These are phyloP conservation scores for Aureobasidium leucospermi DNA, from an alignment of 2,329 filamentous ascomycete genomes.

Conservation along the genomic window DNA sequence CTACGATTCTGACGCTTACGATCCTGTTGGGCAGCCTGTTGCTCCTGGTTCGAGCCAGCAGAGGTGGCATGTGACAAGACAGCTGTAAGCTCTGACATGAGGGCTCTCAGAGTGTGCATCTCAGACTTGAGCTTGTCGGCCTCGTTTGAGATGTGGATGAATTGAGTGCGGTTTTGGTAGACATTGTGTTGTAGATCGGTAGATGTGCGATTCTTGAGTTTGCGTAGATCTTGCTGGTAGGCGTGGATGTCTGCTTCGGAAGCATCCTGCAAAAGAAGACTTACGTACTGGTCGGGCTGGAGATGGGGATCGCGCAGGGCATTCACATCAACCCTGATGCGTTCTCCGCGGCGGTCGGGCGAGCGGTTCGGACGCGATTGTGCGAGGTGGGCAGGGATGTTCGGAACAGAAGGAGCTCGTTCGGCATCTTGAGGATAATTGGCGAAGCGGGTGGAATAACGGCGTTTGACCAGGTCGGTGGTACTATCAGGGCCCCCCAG, in stretches of 20 bases:
- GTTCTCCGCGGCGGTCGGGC: conserved; percentile 44
- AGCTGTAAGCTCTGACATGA: conserved; percentile 80
- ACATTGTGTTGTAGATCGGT: conserved; percentile 89
- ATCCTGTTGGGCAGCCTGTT: conserved; percentile 27
- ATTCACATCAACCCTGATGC: conserved; percentile 66
- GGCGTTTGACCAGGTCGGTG: conserved; percentile 81
- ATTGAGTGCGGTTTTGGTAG: conserved; percentile 93
- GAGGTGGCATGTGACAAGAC: conserved; percentile 41
- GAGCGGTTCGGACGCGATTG: conserved; percentile 39
- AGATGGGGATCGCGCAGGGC: conserved; percentile 74
- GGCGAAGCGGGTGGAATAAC: conserved; percentile 83
- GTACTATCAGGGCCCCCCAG: conserved; percentile 43
- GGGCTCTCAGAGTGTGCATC: conserved; percentile 80
- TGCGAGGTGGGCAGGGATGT: conserved; percentile 48
- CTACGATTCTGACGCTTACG: conserved; percentile 63
- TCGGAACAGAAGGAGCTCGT: conserved; percentile 51
- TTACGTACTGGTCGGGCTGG: conserved; percentile 69
- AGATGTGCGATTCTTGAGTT: conserved; percentile 69
- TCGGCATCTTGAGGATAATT: conserved; percentile 61
- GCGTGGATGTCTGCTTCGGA: conserved; percentile 79
- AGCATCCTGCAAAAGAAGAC: conserved; percentile 70
- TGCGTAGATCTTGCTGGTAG: conserved; percentile 68
- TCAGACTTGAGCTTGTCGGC: conserved; percentile 95
- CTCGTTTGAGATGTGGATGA: conserved; percentile 99
- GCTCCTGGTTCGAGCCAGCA: conserved; percentile 30